Evolutionary conservation across 495 filamentous ascomycete species (phyloP).

Genomic region (Penicillium parvum): DNA sequence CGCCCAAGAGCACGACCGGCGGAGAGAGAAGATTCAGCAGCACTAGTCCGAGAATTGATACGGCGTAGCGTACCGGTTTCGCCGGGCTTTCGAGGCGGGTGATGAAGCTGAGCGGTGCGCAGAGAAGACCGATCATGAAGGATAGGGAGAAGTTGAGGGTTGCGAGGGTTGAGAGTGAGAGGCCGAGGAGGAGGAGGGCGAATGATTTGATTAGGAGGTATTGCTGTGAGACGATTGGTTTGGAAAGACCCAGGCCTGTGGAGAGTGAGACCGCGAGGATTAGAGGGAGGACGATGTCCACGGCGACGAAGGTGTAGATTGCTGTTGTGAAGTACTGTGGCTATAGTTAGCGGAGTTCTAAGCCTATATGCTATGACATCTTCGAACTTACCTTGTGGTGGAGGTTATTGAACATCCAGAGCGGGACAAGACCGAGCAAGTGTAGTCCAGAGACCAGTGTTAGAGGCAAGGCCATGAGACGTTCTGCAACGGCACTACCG

Average conservation of each 20-base stretch:
- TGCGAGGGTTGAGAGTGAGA: slow-evolving; percentile 85
- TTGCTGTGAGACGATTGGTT: slow-evolving; percentile 59
- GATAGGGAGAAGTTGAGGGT: slow-evolving; percentile 95
- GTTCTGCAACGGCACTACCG: slow-evolving; percentile 48
- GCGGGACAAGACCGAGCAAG: slow-evolving; percentile 73
- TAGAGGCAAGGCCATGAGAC: slow-evolving; percentile 74
- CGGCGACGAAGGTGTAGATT: slow-evolving; percentile 50
- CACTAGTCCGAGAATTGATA: slow-evolving; percentile 25
- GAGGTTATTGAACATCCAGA: slow-evolving; percentile 81
- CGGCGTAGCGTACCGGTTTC: slow-evolving; percentile 17
- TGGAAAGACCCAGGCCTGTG: slow-evolving; percentile 42
- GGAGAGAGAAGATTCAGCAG: slow-evolving; percentile 61
- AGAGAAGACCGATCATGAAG: slow-evolving; percentile 76
- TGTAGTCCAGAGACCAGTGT: slow-evolving; percentile 67
- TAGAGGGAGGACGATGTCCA: slow-evolving; percentile 53
- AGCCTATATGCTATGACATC: background rate
- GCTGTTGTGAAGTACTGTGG: slow-evolving; percentile 50
- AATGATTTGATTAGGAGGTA: slow-evolving; percentile 79
- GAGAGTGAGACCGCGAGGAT: slow-evolving; percentile 54
- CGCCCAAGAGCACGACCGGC: slow-evolving; percentile 53
- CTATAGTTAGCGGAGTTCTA: slow-evolving; percentile 17
- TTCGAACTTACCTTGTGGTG: slow-evolving; percentile 58
- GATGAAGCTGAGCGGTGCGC: slow-evolving; percentile 71
- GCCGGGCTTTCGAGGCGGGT: slow-evolving; percentile 39
- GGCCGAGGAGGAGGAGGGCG: slow-evolving; percentile 84